These are phyloP conservation scores for Wickerhamomyces subpelliculosus DNA, from an alignment of 805 yeast species.

Conservation along the genomic window DNA sequence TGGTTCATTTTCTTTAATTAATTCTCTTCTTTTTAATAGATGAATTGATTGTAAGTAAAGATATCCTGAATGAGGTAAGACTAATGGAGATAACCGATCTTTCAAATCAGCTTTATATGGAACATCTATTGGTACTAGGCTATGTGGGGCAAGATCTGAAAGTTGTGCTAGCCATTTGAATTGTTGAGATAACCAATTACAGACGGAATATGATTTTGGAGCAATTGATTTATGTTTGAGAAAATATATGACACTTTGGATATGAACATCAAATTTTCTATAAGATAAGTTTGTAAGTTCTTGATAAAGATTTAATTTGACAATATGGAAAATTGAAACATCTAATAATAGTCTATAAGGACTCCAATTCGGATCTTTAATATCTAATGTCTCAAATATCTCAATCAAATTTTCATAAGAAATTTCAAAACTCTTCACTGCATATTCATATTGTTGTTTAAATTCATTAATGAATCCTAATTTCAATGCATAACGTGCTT, in stretches of 20 bases:
- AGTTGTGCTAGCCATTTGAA: conserved; percentile 60
- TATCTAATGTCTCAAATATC: conserved; percentile 24
- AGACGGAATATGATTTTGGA: conserved; percentile 22
- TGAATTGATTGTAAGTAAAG: conserved; percentile 33
- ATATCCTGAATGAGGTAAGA: conserved; percentile 38
- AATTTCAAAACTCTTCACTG: conserved; percentile 44
- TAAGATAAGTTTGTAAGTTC: conserved; percentile 55
- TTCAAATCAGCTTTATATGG: conserved; percentile 24
- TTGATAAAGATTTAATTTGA: conserved; percentile 49
- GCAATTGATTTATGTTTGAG: conserved; percentile 23
- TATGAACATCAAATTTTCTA: conserved; percentile 58
- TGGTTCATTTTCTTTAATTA: conserved; percentile 8
- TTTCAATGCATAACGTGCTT: conserved; percentile 44
- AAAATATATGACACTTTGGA: conserved; percentile 40
- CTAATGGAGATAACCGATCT: conserved; percentile 20
- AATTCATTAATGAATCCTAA: conserved; percentile 44
- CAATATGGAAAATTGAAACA: conserved; percentile 53
- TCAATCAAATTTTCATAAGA: conserved; percentile 46
- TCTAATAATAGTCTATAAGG: conserved; percentile 50
- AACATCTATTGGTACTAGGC: conserved; percentile 30
- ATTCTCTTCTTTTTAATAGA: conserved; percentile 20
- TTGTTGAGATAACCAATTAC: conserved; percentile 57
- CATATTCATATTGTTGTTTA: conserved; percentile 38
- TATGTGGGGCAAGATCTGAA: conserved; percentile 39
- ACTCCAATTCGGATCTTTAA: conserved; percentile 27